phyloP scores from a whole-genome alignment of 2,329 filamentous ascomycete species.

The Xylariaceae sp. region DNA sequence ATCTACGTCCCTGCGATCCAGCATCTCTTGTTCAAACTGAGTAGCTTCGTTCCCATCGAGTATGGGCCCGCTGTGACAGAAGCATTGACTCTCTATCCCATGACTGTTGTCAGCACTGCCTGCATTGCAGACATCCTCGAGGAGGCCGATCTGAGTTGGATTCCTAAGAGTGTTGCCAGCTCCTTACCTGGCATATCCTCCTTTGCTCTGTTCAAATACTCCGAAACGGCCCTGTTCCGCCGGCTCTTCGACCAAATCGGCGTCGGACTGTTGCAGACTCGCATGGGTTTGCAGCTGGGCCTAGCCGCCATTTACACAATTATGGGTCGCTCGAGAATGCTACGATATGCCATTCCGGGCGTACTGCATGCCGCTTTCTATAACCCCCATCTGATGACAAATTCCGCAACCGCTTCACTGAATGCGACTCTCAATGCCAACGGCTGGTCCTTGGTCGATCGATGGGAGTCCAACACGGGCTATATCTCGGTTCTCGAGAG shows the following conservation, averaged over 20 bases:
- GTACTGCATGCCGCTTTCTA: constrained; percentile 65
- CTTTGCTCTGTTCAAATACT: constrained; percentile 60
- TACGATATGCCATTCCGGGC: constrained; percentile 66
- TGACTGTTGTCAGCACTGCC: constrained; percentile 61
- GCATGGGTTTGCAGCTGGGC: constrained; percentile 67
- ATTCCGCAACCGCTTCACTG: constrained; percentile 55
- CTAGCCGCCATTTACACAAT: constrained; percentile 62
- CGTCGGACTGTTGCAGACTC: constrained; percentile 59
- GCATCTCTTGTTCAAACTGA: constrained; percentile 65
- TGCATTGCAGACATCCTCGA: constrained; percentile 64
- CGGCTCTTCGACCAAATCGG: constrained; percentile 53
- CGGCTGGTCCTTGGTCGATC: constrained; percentile 73
- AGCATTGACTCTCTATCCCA: constrained; percentile 64
- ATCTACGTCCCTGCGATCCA: constrained; percentile 72
- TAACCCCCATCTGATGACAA: constrained; percentile 70
- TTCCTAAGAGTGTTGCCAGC: constrained; percentile 57
- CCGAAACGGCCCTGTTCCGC: constrained; percentile 38
- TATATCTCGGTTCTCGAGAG: constrained; percentile 90
- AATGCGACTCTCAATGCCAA: constrained; percentile 63
- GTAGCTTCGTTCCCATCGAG: constrained; percentile 60
- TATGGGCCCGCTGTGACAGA: constrained; percentile 76
- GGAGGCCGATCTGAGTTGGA: constrained; percentile 49
- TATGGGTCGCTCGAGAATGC: constrained; percentile 63
- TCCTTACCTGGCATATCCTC: constrained; percentile 62
- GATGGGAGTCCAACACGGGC: constrained; percentile 81